Percentiles rank a stretch among this genome's conserved stretches.
phyloP scores from a whole-genome alignment of 1,284 basidiomycete genomes.

The Puccinia triticina region DNA sequence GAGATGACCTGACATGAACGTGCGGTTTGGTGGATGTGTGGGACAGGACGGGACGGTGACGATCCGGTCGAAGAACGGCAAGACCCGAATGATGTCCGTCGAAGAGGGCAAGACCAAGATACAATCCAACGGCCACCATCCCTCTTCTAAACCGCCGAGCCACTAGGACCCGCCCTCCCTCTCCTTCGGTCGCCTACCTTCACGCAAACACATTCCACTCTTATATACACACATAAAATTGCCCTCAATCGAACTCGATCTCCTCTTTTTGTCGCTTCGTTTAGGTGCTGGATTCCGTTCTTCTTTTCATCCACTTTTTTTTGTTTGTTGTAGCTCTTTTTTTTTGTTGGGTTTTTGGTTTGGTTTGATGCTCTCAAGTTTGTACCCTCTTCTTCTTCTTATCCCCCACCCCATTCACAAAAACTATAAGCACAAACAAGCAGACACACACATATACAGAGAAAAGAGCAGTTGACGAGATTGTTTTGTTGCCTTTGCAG shows the following conservation, averaged over 20 bases:
- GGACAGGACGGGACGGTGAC: slow-evolving; percentile 47
- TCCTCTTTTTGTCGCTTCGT: not conserved
- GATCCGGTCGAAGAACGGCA: slow-evolving; percentile 36
- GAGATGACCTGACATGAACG: not conserved
- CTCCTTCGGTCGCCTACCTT: slow-evolving; percentile 57
- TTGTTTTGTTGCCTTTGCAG: no score
- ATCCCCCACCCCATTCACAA: no score
- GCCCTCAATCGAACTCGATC: no score
- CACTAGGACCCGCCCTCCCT: slow-evolving; percentile 1
- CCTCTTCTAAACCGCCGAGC: slow-evolving; percentile 46
- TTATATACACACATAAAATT: slow-evolving; percentile 8
- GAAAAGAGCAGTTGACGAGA: no score
- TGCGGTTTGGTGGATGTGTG: not conserved
- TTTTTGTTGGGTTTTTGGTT: slow-evolving; percentile 2
- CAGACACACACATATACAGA: no score
- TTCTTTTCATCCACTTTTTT: not conserved
- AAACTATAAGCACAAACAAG: no score
- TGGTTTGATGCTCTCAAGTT: not conserved
- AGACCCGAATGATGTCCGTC: slow-evolving; percentile 15
- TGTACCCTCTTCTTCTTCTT: no score
- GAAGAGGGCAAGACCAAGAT: slow-evolving; percentile 29
- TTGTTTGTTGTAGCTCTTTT: not conserved
- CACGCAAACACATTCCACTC: slow-evolving; percentile 57
- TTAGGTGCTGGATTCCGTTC: not conserved
- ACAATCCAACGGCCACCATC: slow-evolving; percentile 6